Base-by-base conservation (phyloP, 129 eudicot species). In the Cynara cardunculus region DNA sequence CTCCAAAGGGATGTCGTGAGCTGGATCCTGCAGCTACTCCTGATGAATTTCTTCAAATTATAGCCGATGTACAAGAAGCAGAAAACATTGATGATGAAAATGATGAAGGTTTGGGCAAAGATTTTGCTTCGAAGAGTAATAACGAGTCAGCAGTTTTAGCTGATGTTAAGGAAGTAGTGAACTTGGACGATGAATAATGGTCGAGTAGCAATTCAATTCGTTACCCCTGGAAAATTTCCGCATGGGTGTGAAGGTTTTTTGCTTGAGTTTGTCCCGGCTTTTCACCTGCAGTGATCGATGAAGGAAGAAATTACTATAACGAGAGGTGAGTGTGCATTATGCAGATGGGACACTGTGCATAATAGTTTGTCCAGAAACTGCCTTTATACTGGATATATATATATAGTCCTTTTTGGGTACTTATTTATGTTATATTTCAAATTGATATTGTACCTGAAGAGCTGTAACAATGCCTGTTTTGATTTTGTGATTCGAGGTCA, bases 11-110 rank as follows among this genome's bases (percentile, higher is more conserved):
- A 25, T 94, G 94, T 79, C 34, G 73, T 56, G 98, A 90, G 88
- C 78, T 92, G 39, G 98, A 94, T 64, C 98, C 97, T 7, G 94
- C 96, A 26, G 98, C 96, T 21, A 81, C 76, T 34, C 96, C 97
- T 76, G 44, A 44, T 22, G 96, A 89, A 19, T 83, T 90, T 82
- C 96, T 92, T 75, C 84, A 84, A 71, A 88, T 86, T 14, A 82
- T 88, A 67, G 79, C 79, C 12, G 88, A 65, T 69, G 79, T 83
- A 28, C 83, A 83, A 41, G 90, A 87, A 68, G 72, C 41, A 12
- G 92, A 90, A 61, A 73, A 76, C 28, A 65, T 67, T 25, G 87
- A 79, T 53, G 82, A 69, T 22, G 84, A 46, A 14, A 21, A 72
- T 37, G 76, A 73, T n/a, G 75, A 65, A 22, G 32, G 27, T 12